A percentile compares a stretch with the other conserved stretches of the same genome.
phyloP scores from a whole-genome alignment of 179 eudicot genomes.

The Spinacia oleracea region DNA sequence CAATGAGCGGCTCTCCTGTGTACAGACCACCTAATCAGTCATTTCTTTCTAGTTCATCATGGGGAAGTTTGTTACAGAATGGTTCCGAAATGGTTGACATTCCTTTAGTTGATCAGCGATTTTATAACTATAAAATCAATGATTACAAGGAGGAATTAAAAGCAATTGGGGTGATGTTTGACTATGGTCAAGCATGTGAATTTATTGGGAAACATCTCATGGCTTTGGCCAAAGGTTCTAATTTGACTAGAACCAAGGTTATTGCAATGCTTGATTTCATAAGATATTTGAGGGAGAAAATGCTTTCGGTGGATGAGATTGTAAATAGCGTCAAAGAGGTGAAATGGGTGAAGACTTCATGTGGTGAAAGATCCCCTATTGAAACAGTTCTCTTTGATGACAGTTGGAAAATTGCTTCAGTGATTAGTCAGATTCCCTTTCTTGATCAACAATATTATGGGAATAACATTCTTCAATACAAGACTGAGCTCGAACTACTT shows the following conservation, averaged over 20 bases:
- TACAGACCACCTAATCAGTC: conserved; percentile 56
- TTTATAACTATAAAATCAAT: conserved; percentile 39
- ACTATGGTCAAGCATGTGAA: conserved; percentile 45
- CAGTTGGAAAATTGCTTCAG: conserved; percentile 47
- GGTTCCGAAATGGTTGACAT: conserved; percentile 63
- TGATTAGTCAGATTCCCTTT: conserved; percentile 52
- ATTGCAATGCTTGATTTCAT: conserved; percentile 43
- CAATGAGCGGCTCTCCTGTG: conserved; percentile 41
- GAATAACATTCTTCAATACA: conserved; percentile 30
- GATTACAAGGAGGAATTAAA: conserved; percentile 46
- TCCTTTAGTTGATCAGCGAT: conserved; percentile 49
- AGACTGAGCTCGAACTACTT: conserved; percentile 50
- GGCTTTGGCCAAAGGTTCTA: conserved; percentile 38
- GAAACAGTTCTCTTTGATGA: conserved; percentile 45
- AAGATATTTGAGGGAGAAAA: conserved; percentile 38
- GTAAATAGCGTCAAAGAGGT: conserved; percentile 37
- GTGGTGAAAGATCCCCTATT: conserved; percentile 45
- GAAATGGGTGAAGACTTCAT: conserved; percentile 53
- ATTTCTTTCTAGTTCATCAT: conserved; percentile 44
- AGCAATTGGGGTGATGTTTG: conserved; percentile 53
- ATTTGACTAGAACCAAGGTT: conserved; percentile 47
- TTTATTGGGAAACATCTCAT: conserved; percentile 55
- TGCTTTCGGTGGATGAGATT: conserved; percentile 43
- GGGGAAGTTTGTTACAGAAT: conserved; percentile 50
- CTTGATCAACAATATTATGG: conserved; percentile 54